These are phyloP conservation scores for Cucumis melo DNA, from an alignment of 306 rosid species.

Conservation along the genomic window DNA sequence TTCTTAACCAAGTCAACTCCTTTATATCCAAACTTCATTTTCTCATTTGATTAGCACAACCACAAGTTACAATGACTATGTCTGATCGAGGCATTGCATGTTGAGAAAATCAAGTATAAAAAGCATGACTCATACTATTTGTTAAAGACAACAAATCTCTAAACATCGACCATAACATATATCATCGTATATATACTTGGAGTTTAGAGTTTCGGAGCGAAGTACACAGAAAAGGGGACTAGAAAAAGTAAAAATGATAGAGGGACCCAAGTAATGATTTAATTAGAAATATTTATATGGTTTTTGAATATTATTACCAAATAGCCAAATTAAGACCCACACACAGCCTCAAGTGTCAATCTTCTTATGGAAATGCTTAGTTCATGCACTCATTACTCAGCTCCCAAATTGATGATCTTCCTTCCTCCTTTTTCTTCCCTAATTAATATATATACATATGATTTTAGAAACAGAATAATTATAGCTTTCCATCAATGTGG, in stretches of 20 bases:
- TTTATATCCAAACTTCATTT: too few species aligned
- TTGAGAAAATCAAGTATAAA: too few species aligned
- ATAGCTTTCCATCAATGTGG: background rate
- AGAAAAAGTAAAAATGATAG: background rate
- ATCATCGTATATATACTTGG: too few species aligned
- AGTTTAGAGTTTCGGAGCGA: too few species aligned
- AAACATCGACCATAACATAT: too few species aligned
- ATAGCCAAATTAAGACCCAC: background rate
- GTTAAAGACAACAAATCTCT: too few species aligned
- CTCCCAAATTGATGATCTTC: background rate
- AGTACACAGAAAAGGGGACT: too few species aligned
- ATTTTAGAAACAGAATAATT: background rate
- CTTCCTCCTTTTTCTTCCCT: background rate
- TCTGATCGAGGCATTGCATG: too few species aligned
- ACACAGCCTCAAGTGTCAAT: background rate
- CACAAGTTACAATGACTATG: too few species aligned
- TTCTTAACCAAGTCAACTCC: too few species aligned
- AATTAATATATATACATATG: background rate
- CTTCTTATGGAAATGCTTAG: background rate
- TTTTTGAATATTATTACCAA: background rate
- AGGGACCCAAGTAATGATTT: background rate
- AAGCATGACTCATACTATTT: too few species aligned
- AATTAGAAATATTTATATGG: background rate
- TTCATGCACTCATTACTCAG: background rate
- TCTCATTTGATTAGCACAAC: too few species aligned